Evolutionary conservation across 768 basidiomycete genomes (phyloP).

Genomic region (Gloeophyllum trabeum): DNA sequence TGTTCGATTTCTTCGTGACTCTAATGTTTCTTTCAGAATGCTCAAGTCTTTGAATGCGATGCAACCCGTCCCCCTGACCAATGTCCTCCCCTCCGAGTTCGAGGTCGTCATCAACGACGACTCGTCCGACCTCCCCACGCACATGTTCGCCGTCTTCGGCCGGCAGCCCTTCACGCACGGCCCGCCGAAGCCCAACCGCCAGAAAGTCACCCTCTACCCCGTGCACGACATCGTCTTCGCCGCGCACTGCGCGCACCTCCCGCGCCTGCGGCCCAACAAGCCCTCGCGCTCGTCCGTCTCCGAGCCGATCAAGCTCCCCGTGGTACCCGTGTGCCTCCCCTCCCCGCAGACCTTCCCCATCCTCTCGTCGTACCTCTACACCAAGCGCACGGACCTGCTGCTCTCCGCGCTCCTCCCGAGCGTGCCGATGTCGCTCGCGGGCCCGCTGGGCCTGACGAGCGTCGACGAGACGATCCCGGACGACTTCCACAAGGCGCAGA

Average conservation of each 20-base stretch:
- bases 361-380: slow-evolving; percentile 59
- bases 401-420: slow-evolving; percentile 34
- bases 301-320: slow-evolving; percentile 31
- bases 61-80: slow-evolving; percentile 6
- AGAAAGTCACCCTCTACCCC: slow-evolving; percentile 36
- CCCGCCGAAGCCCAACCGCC: not conserved
- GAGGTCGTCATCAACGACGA: slow-evolving; percentile 15
- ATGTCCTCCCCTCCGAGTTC: slow-evolving; percentile 19
- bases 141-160: slow-evolving; percentile 26
- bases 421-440: slow-evolving; percentile 4
- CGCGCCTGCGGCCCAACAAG: slow-evolving; percentile 32
- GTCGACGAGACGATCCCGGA: slow-evolving; percentile 11
- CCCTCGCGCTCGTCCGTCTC: slow-evolving; percentile 17
- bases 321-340: slow-evolving; percentile 53
- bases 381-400: slow-evolving; percentile 38
- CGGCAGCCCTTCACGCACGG: not conserved
- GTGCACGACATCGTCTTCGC: slow-evolving; percentile 63
- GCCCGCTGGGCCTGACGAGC: not conserved
- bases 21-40: not conserved
- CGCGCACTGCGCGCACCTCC: slow-evolving; percentile 54
- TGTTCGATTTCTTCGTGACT: not conserved
- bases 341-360: slow-evolving; percentile 48
- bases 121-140: slow-evolving; percentile 31
- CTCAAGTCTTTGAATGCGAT: not conserved
- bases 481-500: slow-evolving; percentile 3